Base-by-base conservation (phyloP, 2,329 filamentous ascomycete genomes). In the Cladosporium sp. region DNA sequence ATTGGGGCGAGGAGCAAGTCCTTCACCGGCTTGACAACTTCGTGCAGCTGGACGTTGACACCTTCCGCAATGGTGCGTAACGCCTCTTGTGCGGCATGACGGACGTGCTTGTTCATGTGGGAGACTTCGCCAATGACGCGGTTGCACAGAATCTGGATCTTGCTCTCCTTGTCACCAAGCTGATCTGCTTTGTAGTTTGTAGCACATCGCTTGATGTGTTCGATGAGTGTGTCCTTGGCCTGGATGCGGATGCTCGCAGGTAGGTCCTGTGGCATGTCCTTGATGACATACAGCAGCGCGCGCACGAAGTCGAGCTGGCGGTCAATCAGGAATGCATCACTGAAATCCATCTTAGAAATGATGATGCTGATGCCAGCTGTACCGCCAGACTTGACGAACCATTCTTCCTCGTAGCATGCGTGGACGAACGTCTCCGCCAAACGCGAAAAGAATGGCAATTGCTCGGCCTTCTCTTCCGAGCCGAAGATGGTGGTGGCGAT, bases 331-430 rank as follows among this genome's bases (percentile, higher is more conserved):
- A 95, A 99, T 1, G 82, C 76, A 72, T 96, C 91, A 49, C 92
- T 92, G 56, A 99, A 84, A 62, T 94, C 89, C 64, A 98, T 82
- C 70, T 94, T 90, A 2, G 91, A 94, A 34, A 94, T 89, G 65
- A 99, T 81, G 65, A 96, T 89, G 73, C 91, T 90, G 72, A 99
- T 97, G 64, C 96, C 96, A 23, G 94, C 81, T 63, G 91, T 93
- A 46, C 95, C 95, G 58, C 94, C 95, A 43, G 93, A 91, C 79
- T 99, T 99, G 61, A 93, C 93, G 75, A 97, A 99, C 95, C 96
- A 99, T 73, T 99, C 95, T 76, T 99, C 94, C 72, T 95, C 93
- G 72, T 97, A 93, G 76, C 95, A 99, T 69, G 92, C 93, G 76
- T 99, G 95, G 71, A 92, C 95, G 76, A 98, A 97, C 0, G 89